phyloP scores from a whole-genome alignment of 306 rosid species.

The Cicer pinnatifidum region DNA sequence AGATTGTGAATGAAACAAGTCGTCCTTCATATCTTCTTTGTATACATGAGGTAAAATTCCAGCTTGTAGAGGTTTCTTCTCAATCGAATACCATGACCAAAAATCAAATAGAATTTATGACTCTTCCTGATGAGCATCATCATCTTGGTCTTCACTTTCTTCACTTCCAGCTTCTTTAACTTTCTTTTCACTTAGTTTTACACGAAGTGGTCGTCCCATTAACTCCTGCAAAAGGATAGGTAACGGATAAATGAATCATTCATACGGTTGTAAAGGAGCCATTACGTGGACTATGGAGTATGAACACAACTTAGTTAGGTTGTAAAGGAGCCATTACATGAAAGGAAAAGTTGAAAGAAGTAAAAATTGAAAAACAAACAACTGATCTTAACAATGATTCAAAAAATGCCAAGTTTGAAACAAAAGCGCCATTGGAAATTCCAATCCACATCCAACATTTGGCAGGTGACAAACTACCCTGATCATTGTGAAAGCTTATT shows the following conservation, averaged over 20 bases:
- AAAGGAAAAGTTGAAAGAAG: background rate
- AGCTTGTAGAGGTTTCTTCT: conserved; percentile 42
- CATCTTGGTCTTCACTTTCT: conserved; percentile 48
- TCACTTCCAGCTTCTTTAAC: conserved; percentile 51
- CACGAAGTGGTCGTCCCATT: conserved; percentile 76
- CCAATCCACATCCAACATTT: background rate
- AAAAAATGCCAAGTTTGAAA: background rate
- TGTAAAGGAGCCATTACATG: no score
- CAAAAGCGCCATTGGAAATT: background rate
- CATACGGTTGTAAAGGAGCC: conserved; percentile 9
- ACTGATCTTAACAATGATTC: background rate
- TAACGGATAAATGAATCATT: conserved; percentile 11
- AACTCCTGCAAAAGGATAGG: conserved; percentile 60
- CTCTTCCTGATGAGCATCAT: conserved; percentile 43
- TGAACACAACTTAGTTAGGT: no score
- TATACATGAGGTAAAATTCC: conserved; percentile 48
- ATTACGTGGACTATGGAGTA: no score
- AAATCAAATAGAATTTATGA: conserved; percentile 43
- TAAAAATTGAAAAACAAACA: background rate
- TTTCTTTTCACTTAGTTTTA: conserved; percentile 69
- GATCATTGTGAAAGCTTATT: conserved; percentile 5
- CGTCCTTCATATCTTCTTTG: conserved; percentile 40
- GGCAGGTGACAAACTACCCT: conserved; percentile 5
- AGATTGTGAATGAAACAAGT: conserved; percentile 40
- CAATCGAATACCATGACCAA: conserved; percentile 38